Base-by-base conservation (phyloP, 257 asterid species). In the Nicotiana knightiana region DNA sequence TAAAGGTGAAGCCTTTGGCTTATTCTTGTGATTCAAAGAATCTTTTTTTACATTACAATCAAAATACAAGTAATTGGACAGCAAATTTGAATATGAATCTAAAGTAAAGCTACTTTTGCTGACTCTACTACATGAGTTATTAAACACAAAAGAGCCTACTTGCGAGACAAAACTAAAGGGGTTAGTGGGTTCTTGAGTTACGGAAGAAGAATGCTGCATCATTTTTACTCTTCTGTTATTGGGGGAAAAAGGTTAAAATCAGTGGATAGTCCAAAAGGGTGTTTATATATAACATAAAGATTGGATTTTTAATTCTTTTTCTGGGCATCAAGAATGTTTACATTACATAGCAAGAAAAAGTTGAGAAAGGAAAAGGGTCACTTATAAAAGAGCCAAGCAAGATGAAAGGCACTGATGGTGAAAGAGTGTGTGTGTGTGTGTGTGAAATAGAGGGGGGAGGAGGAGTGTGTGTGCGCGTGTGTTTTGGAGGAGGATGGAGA, bases 141-240 rank as follows among this genome's bases (percentile, higher is more conserved):
- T 88, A 84, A 88, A 81, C 15, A 84, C 86, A 58, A 80, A 80
- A 84, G 90, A 87, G 13, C 93, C 91, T 87, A 93, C 83, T 58
- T 88, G 89, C 81, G 97, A 90, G 78, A 87, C 92, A 57, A 86
- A 84, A 11, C 88, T 83, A 15, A 87, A 70, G 32, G 91, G 89
- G 67, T 76, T 94, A 48, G 87, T 58, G 59, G 97, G 85, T 80
- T 96, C 99, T 85, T 88, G 95, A 39, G 90, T 87, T 75, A 93
- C 93, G 12, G 97, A 79, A 70, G 97, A 79, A 70, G 98, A 89
- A 71, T 92, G 85, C 89, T 93, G 98, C 98, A 94, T 93, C 84
- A 59, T 78, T 83, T 37, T 55, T 43, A 21, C 48, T 1, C 9
- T 15, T 39, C 9, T 35, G 26, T 64, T 24, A 24, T 3, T 30